Evolutionary conservation across 306 rosid genomes (phyloP), one percentile per base, ranked within the genome.

Genomic region (Cajanus cajan): DNA sequence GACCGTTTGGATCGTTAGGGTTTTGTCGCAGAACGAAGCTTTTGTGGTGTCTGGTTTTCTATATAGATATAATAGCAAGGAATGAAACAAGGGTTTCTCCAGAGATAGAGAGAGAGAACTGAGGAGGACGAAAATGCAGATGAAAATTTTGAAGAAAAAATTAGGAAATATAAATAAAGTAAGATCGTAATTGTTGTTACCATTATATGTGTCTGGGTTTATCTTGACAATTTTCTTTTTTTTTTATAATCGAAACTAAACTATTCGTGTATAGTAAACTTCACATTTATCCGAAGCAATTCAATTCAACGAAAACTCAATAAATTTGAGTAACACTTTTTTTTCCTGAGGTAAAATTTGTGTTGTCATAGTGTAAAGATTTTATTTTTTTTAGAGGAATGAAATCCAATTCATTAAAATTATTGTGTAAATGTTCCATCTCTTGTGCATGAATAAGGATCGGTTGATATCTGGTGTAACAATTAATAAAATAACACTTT

Each of bases 1-100:
- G 52, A n/a, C 45, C 36, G 18, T 31, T 74, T 67, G 54, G 68
- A 85, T 86, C 78, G 83, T 39, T 83, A 70, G 89, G 87, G 86
- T 78, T 78, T 81, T 63, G 59, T 41, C 73, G 72, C 43, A 48
- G 65, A 79, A 77, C 19, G 36, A 47, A 79, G 40, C 50, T 57
- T 31, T 36, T 16, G 31, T 40, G 61, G 78, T 55, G 76, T 40
- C 73, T 36, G 68, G 64, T 43, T 69, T 71, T 71, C 73, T 55
- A 2, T 58, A 16, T 51, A 43, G 77, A 79, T 48, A 47, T 57
- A 51, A 44, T 80, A 66, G 82, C 72, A 45, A 51, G 24, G 51
- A 72, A 50, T 37, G 62, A 7, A 39, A 82, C 25, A 50, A 83
- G 87, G 86, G 89, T 83, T 88, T 83, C 71, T 68, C 28, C 39